Percentiles rank a stretch among this genome's conserved stretches.
These are phyloP conservation scores for Hyphodiscus sp. DNA, from an alignment of 2,329 filamentous ascomycete genomes.

Conservation along the genomic window DNA sequence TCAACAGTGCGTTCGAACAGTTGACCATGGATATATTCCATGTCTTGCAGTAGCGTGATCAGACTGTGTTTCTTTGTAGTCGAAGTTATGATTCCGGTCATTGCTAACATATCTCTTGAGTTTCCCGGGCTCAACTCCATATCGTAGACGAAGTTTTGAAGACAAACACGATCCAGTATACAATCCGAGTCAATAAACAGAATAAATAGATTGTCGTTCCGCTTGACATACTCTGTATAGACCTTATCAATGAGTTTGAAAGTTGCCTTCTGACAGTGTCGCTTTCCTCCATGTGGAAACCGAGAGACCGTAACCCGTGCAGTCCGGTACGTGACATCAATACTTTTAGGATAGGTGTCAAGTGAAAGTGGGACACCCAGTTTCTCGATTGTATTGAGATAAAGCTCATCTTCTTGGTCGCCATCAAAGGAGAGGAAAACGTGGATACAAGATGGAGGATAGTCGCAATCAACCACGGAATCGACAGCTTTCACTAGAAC, in stretches of 20 bases:
- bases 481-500: conserved; percentile 80
- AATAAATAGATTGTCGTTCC: conserved; percentile 88
- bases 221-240: conserved; percentile 77
- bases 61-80: conserved; percentile 84
- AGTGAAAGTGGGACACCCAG: conserved; percentile 75
- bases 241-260: conserved; percentile 92
- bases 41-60: conserved; percentile 89
- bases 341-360: conserved; percentile 77
- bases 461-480: conserved; percentile 90
- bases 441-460: conserved; percentile 85
- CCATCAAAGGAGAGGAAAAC: conserved; percentile 95
- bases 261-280: conserved; percentile 87
- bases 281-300: conserved; percentile 89
- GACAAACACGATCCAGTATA: conserved; percentile 81
- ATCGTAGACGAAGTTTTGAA: conserved; percentile 97
- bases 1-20: conserved; percentile 94
- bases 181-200: conserved; percentile 98
- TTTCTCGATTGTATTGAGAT: conserved; percentile 76
- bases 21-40: conserved; percentile 97
- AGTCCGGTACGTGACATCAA: conserved; percentile 78
- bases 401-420: conserved; percentile 80
- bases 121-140: conserved; percentile 97
- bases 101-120: conserved; percentile 86
- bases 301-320: conserved; percentile 85
- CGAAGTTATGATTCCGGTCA: conserved; percentile 95